Base-by-base conservation (phyloP, 768 basidiomycete genomes). In the Mycena vitilis region DNA sequence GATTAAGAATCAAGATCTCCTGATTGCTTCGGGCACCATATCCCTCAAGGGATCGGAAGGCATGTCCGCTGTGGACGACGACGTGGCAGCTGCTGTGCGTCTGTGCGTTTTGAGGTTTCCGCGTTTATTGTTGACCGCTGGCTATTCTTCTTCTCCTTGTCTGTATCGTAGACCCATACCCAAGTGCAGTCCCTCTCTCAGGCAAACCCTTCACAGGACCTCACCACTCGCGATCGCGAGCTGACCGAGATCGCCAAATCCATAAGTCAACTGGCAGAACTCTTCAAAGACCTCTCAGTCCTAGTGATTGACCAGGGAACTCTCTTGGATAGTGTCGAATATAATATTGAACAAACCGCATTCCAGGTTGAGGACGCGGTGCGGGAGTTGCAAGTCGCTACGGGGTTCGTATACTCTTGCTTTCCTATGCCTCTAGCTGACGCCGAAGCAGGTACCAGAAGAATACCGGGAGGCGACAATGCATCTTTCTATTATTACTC, bases 271-370 rank as follows among this genome's bases (percentile, higher is more conserved):
- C 86, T 99, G 36, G 96, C 96, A 1, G 97, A 97, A 75, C 86
- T 99, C 58, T 99, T 99, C 87, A 95, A 97, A 75, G 98, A 99
- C 77, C 85, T 99, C 53, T 93, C 93, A 16, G 87, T 87, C 42
- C 88, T 99, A 63, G 95, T 99, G 66, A 98, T 99, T 70, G 98
- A 99, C 80, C 98, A 99, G 76, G 98, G 98, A 36, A 98, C 97
- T 36, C 87, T 99, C 38, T 86, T 99, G 63, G 98, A 99, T 80
- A 95, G 95, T 44, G 88, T 99, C 63, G 98, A 99, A 80, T 99
- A 95, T 81, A 99, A 99, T 77, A 93, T 99, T 60, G 95, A 98
- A 78, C 91, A 94, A 78, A 94, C 96, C 6, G 92, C 92, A 20
- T 87, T 87, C 38, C 89, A 95, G 59, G 86, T 96, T 77, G 80